Base-by-base conservation (phyloP, 805 yeast species). In the Yarrowia sp. region DNA sequence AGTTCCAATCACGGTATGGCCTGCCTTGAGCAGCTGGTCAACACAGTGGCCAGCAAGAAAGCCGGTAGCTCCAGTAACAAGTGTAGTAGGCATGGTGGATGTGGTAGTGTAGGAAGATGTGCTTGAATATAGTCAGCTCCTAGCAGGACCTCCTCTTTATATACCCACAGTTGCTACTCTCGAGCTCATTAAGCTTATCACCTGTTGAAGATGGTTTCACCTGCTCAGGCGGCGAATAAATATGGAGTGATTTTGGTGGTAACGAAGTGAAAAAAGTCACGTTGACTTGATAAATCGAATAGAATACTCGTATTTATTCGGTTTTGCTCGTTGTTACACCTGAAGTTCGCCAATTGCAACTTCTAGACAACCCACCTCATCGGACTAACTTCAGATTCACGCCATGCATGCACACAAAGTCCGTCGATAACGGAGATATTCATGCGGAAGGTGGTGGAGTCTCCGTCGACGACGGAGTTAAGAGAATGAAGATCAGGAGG, bases 1-100 rank as follows among this genome's bases (percentile, higher is more conserved):
- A 1, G 86, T 80, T 14, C 85, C 87, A 45, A 83, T 76, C 5
- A 85, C 87, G 12, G 73, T 70, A 73, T 83, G 82, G 5, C 79
- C 80, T 26, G 77, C 75, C 52, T 76, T 76, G 26, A 85, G 72
- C 68, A 84, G 80, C 14, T 48, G 50, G 16, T 73, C 76, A 48
- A 82, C 75, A 41, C 81, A 74, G 67, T 82, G 82, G 72, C 80
- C 81, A 50, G 84, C 85, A 69, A 83, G 80, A 72, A 77, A 83
- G 22, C 85, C 85, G 5, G 79, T 74, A 7, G 85, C 84, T 8
- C 85, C 85, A 10, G 84, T 77, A 22, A 82, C 79, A 41, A 82
- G 77, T 22, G 79, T 81, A 2, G 50, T 59, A 8, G 65, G 52
- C 65, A 59, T 58, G 38, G 19, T 56, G 16, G 8, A n/a, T n/a